Percentiles rank a stretch among this genome's conserved stretches.
These are phyloP conservation scores for Amanita jacksonii DNA, from an alignment of 768 basidiomycete species.

Conservation along the genomic window DNA sequence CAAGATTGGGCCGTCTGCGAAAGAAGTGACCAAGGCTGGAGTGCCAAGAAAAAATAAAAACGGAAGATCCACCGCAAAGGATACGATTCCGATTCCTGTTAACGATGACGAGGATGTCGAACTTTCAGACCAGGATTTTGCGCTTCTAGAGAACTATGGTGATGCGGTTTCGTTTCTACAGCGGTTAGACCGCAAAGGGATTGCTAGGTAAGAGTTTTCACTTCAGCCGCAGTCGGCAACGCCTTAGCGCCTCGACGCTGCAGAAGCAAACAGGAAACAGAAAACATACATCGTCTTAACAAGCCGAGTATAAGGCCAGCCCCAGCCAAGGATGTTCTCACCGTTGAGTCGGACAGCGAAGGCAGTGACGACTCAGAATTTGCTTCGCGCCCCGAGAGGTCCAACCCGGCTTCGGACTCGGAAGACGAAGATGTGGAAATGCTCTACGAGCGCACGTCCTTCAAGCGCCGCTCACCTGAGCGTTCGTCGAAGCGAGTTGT, in stretches of 20 bases:
- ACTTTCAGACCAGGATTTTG: slow-evolving; percentile 62
- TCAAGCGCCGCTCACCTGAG: slow-evolving; percentile 39
- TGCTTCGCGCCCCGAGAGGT: slow-evolving; percentile 15
- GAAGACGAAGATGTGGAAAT: slow-evolving; percentile 60
- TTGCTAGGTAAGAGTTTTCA: slow-evolving; percentile 56
- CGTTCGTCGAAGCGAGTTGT: slow-evolving; percentile 45
- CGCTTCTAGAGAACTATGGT: slow-evolving; percentile 57
- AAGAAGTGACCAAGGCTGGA: slow-evolving; percentile 11
- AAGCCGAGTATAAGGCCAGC: slow-evolving; percentile 42
- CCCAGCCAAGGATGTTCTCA: slow-evolving; percentile 53
- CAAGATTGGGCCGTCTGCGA: slow-evolving; percentile 32
- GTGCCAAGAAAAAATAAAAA: slow-evolving; percentile 16
- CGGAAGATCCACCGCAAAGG: slow-evolving; percentile 30
- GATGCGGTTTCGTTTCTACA: slow-evolving; percentile 57
- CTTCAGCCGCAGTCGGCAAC: not conserved
- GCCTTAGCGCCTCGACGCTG: not conserved
- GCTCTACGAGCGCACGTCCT: slow-evolving; percentile 59
- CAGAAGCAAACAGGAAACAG: slow-evolving; percentile 82
- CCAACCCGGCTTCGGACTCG: slow-evolving; percentile 15
- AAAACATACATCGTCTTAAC: slow-evolving; percentile 54
- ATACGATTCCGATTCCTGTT: slow-evolving; percentile 55
- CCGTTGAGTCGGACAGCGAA: slow-evolving; percentile 50
- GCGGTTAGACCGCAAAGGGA: slow-evolving; percentile 66
- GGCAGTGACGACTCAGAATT: slow-evolving; percentile 16
- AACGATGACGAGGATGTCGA: slow-evolving; percentile 40